These are phyloP conservation scores for Magnaporthales sp. DNA, from an alignment of 2,329 filamentous ascomycete species.

Conservation along the genomic window DNA sequence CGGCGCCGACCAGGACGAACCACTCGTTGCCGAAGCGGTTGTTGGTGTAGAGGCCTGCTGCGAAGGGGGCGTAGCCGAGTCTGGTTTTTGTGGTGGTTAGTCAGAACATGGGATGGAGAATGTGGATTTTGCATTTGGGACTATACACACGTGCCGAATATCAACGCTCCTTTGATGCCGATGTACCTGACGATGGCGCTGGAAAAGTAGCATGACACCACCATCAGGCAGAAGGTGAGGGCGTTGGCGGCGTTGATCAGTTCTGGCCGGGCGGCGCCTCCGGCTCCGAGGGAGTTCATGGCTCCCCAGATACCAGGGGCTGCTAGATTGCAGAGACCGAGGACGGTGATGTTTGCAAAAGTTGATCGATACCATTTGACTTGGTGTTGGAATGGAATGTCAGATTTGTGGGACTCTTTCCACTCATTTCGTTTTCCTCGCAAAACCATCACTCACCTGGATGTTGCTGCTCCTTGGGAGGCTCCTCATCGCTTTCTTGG, in stretches of 20 bases:
- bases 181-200: constrained; percentile 24
- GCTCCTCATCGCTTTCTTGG: not conserved
- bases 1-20: constrained; percentile 60
- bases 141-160: constrained; percentile 33
- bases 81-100: not conserved
- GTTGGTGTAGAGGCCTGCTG: constrained; percentile 63
- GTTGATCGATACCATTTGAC: not conserved
- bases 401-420: not conserved
- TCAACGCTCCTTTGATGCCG: not conserved
- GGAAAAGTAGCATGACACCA: constrained; percentile 59
- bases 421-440: not conserved
- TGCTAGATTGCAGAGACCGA: not conserved
- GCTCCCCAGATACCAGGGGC: not conserved
- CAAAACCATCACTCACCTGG: not conserved
- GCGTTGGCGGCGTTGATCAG: constrained; percentile 65
- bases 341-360: not conserved
- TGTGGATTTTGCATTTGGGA: constrained; percentile 43
- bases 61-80: constrained; percentile 61
- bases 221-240: constrained; percentile 54
- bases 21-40: constrained; percentile 62
- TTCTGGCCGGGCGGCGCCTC: constrained; percentile 31
- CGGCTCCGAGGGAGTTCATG: not conserved
- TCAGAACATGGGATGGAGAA: not conserved
- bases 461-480: not conserved
- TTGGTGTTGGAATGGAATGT: not conserved